Evolutionary conservation across 768 basidiomycete genomes (phyloP), one percentile per base, ranked within the genome.

Genomic region (Pulveroboletus sp.): DNA sequence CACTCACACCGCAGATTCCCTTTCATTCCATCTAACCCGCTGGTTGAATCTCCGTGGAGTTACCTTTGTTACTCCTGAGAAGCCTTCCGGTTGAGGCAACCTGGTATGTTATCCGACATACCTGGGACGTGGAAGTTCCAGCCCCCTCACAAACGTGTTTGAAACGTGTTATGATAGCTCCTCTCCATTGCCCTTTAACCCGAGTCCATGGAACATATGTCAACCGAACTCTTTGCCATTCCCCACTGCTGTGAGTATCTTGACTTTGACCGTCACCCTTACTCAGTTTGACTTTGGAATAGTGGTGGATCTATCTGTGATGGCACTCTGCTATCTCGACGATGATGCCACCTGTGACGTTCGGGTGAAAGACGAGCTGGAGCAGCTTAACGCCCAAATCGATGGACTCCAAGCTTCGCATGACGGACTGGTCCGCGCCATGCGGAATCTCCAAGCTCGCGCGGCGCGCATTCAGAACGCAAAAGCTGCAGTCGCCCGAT

Each of bases 391-490:
- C 19, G 14, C 47, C 51, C 60, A 59, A 50, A 65, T 67, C 49
- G 47, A 29, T 4, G 59, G 52, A 2, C 65, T 67, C 23, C 61
- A 67, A 38, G 50, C 65, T 30, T 63, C 62, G 9, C 63, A 67
- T 47, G 60, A 67, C 22, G 61, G 68, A 27, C 40, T 69, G 14
- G 43, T 54, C 36, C 57, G 56, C 19, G 50, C 41, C 29, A 63
- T 67, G 49, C 63, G 61, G 19, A 50, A 45, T 39, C 65, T 67
- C 40, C 61, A 64, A 32, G 59, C 55, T 11, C 63, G 63, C 22
- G 65, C 63, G 10, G 67, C 65, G 24, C 65, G 53, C 45, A 61
- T 69, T n/a, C 65, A 58, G 47, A 67, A 67, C n/a, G 41, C 54
- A 40, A 67, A 50, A 16, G 49, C 57, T 12, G 52, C 63, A n/a